Conservation (phyloP, 176 grass and related monocot genomes). For the Paspalum vaginatum region DNA sequence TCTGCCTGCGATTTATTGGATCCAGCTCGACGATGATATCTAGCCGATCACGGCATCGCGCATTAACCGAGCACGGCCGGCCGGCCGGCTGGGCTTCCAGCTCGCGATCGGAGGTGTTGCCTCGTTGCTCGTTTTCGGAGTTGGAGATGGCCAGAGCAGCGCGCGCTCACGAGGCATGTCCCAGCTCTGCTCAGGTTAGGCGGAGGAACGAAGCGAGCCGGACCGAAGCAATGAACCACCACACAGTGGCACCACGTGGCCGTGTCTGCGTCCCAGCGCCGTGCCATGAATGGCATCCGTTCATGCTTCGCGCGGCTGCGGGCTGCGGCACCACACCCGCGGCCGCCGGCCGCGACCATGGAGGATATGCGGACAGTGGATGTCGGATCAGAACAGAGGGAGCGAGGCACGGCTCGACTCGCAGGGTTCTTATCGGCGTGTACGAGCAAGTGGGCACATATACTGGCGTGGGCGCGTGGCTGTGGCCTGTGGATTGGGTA, state of each 20-base stretch:
- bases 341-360: background rate
- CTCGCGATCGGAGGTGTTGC: background rate
- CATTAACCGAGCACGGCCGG: background rate
- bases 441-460: no score
- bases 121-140: no score
- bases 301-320: background rate
- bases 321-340: background rate
- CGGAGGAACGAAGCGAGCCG: background rate
- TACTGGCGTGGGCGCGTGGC: no score
- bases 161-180: slow-evolving; percentile 4
- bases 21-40: background rate
- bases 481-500: no score
- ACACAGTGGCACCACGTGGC: background rate
- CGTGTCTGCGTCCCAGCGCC: background rate
- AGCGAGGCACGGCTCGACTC: no score
- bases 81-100: background rate
- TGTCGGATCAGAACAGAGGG: background rate
- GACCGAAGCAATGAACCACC: slow-evolving; percentile 8
- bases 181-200: background rate
- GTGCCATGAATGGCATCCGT: background rate
- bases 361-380: background rate
- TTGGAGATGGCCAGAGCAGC: background rate
- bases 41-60: background rate
- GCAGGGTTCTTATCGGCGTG: no score
- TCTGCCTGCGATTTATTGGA: background rate